Evolutionary conservation across 78 protist genomes (phyloP), one percentile per base, ranked within the genome.

Genomic region (Diacronema lutheri): DNA sequence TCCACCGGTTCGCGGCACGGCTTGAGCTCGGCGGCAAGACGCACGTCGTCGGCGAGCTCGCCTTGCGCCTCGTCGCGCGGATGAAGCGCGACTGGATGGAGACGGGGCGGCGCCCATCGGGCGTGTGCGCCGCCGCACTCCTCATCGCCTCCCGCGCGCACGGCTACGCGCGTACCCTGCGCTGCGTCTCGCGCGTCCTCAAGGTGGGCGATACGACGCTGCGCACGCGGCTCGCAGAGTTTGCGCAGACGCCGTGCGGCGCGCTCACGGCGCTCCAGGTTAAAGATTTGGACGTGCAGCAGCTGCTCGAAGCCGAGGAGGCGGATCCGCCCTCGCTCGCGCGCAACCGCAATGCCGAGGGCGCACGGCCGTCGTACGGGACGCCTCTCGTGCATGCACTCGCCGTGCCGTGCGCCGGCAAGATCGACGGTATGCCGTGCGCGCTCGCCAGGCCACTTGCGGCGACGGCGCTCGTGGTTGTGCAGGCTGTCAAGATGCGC

Each of bases 61-160:
- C 99, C 2, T 74, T 92, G 1, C 92, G 93, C 26, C 64, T 97
- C 16, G 95, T 81, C 26, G 84, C 69, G 14, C 87, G 96, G 37
- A 97, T 97, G 99, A 90, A 93, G 57, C 85, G 99, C 26, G 97
- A 97, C 88, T 97, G 98, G 98, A 87, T 97, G 50, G 79, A 88
- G 5, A 79, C 85, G 9, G 99, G 99, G 55, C 76, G 99, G 26
- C 81, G 95, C 5, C 99, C 99, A 0, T 74, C 95, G 26, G 97
- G 97, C 62, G 57, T 97, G 21, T 95, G 97, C 85, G 99, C 97
- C 58, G 84, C 91, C 33, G 97, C 96, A 19, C 87, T 97, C 38
- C 87, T 95, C n/a, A 78, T 97, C 55, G 97, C 99, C 14, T 92
- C 97, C 12, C 87, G 97, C 11, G 90, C 96, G 80, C 95, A 95